Base-by-base conservation (phyloP, 2,329 filamentous ascomycete genomes). In the Xylariaceae sp. region DNA sequence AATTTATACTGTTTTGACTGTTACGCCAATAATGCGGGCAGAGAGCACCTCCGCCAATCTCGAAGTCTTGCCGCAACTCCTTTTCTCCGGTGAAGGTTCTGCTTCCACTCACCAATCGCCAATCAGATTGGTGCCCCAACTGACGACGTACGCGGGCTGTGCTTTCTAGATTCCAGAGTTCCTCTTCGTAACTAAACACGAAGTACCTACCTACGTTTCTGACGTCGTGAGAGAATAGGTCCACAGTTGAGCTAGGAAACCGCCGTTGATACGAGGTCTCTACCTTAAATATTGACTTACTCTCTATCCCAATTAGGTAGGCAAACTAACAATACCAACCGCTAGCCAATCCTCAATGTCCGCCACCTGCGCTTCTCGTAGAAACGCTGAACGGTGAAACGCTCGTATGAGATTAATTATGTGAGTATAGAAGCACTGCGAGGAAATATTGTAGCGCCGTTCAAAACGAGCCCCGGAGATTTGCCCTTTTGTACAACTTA, bases 201-300 rank as follows among this genome's bases (percentile, higher is more conserved):
- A 53, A 12, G 40, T 21, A 7, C 36, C 26, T 31, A 40, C 45
- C 26, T 4, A 28, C 23, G 26, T 9, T 9, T 24, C 41, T 33
- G 24, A 29, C 33, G 3, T 37, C 26, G 33, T 33, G 12, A 36
- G 26, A 7, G 14, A 31, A n/a, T 28, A 21, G 24, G 23, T 49
- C 21, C 36, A 21, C 33, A 16, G 21, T n/a, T n/a, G n/a, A n/a
- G n/a, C n/a, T 19, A 21, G 21, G 26, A 17, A 41, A 41, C 33
- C 7, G 19, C 26, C 16, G 37, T 24, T 17, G 29, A 49, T 49
- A 54, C 52, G 52, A 54, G 52, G 28, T 7, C 6, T 31, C 12
- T n/a, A n/a, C n/a, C n/a, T n/a, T 53, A 26, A 46, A n/a, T 19
- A 29, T 33, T 33, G 8, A 21, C 31, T 33, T 39, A 24, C 48